Conservation (phyloP, 129 eudicot genomes). For the Centaurea solstitialis region DNA sequence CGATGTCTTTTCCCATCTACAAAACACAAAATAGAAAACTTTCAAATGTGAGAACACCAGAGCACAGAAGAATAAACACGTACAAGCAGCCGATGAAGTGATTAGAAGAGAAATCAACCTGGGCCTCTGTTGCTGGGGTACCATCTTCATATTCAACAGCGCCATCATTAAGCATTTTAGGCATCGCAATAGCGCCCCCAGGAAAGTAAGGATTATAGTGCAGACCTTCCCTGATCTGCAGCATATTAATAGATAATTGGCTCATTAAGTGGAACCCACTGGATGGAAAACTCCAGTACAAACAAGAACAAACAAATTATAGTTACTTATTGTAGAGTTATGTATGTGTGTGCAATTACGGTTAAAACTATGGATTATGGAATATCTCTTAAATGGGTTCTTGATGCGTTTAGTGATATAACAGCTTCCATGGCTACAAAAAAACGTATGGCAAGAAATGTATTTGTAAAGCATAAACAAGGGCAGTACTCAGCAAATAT, state of each 20-base stretch:
- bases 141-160: conserved; percentile 99
- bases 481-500: background rate
- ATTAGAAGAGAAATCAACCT: conserved; percentile 45
- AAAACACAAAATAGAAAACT: background rate
- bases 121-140: conserved; percentile 97
- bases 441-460: background rate
- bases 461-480: background rate
- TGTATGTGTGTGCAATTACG: background rate
- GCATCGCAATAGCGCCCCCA: conserved; percentile 99
- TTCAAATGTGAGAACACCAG: background rate
- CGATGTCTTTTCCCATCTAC: conserved; percentile 97
- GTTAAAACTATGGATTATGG: background rate
- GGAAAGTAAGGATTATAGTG: conserved; percentile 98
- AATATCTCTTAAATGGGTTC: background rate
- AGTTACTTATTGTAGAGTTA: background rate
- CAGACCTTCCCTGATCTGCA: conserved; percentile 89
- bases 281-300: background rate
- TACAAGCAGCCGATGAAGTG: background rate
- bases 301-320: background rate
- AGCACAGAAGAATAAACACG: background rate
- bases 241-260: background rate
- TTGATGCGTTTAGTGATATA: background rate
- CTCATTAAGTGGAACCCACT: background rate
- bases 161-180: conserved; percentile 94
- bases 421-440: background rate